Evolutionary conservation across 176 grass and related monocot genomes (phyloP).

Genomic region (Carex pumila): DNA sequence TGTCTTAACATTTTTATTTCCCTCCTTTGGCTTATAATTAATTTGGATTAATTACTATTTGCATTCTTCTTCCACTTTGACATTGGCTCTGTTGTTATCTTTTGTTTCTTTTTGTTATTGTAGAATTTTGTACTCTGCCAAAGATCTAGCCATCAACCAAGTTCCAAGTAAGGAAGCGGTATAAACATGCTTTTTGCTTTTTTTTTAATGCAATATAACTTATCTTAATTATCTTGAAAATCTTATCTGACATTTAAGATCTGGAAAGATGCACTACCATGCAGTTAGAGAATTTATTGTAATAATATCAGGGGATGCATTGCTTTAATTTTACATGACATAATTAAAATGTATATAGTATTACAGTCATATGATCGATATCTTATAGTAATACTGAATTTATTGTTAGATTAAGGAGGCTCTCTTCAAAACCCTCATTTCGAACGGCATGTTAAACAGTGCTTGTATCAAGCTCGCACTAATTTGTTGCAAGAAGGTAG

Average conservation of each 20-base stretch:
- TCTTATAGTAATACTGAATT: not conserved
- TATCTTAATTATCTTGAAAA: not conserved
- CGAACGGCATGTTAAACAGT: conserved; percentile 80
- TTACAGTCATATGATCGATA: not conserved
- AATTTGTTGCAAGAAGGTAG: conserved; percentile 78
- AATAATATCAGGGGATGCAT: not conserved
- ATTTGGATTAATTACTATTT: not conserved
- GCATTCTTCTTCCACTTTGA: not conserved
- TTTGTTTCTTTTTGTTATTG: not conserved
- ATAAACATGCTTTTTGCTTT: not conserved
- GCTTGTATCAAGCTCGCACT: conserved; percentile 75
- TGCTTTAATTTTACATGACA: too few species aligned
- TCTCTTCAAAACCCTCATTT: conserved; percentile 70
- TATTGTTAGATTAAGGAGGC: conserved; percentile 65
- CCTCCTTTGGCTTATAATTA: not conserved
- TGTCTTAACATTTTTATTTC: too few species aligned
- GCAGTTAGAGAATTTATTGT: not conserved
- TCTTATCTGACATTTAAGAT: not conserved
- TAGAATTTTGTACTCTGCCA: conserved; percentile 82
- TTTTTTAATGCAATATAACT: not conserved
- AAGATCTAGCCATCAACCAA: conserved; percentile 69
- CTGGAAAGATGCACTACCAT: not conserved
- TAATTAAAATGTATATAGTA: not conserved
- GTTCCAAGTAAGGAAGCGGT: conserved; percentile 59
- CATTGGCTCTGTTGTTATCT: not conserved